Conservation (phyloP, 169 alveolate species). For the Plasmodium knowlesi region DNA sequence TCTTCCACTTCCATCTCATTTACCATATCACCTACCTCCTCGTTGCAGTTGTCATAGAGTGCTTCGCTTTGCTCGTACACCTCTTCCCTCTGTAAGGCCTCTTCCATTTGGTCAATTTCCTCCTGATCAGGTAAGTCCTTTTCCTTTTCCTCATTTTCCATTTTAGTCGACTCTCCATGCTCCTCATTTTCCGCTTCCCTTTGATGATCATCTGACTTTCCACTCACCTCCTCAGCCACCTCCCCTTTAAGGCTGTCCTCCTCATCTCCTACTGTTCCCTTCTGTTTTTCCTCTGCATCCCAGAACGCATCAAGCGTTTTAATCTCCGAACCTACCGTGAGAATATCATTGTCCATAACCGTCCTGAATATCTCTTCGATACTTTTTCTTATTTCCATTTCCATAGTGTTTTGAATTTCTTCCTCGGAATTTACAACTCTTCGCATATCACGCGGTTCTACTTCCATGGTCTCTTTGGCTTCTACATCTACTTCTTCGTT, state of each 20-base stretch:
- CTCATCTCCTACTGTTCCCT: neutral
- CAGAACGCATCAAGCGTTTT: neutral
- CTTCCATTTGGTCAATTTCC: neutral
- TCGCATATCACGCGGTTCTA: neutral
- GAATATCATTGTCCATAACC: neutral
- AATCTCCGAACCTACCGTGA: neutral
- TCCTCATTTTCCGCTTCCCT: neutral
- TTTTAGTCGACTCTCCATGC: neutral
- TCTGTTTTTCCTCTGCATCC: neutral
- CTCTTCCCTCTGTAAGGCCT: neutral
- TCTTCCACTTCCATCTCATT: neutral
- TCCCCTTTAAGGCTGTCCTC: neutral
- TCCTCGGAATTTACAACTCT: conserved; percentile 22
- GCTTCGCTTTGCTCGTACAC: neutral
- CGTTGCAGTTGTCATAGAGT: neutral
- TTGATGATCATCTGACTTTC: neutral
- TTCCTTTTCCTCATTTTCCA: neutral
- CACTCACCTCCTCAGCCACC: neutral
- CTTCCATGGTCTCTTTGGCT: neutral
- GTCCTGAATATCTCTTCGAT: conserved; percentile 15
- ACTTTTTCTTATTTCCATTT: conserved; percentile 52
- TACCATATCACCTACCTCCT: neutral
- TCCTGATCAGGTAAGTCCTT: neutral
- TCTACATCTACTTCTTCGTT: neutral
- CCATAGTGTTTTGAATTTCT: conserved; percentile 24